Evolutionary conservation across 306 rosid species (phyloP).

Genomic region (Dalbergia cultrata): DNA sequence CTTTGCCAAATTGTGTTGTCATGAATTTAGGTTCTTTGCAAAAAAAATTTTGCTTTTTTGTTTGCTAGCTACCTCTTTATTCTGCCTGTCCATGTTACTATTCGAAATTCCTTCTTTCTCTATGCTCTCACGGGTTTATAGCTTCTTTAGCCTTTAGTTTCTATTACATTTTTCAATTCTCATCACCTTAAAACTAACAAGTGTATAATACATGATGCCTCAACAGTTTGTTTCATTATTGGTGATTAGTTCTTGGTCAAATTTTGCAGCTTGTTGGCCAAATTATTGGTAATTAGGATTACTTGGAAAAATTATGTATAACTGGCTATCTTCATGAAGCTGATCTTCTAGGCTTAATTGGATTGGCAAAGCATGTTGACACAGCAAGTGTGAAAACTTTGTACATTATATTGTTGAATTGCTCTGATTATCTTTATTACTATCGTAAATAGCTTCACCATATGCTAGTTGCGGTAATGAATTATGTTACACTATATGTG

Average conservation of each 20-base stretch:
- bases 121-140: no score
- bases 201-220: no score
- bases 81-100: no score
- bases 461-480: conserved; percentile 13
- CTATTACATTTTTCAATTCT: neutral
- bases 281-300: neutral
- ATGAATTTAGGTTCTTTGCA: conserved; percentile 38
- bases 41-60: no score
- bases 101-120: no score
- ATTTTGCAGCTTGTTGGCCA: neutral
- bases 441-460: conserved; percentile 8
- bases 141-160: neutral
- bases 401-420: neutral
- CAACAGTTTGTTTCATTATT: neutral
- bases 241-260: neutral
- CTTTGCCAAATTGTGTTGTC: neutral
- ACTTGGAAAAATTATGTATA: neutral
- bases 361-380: conserved; percentile 15
- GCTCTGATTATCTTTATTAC: conserved; percentile 10
- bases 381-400: conserved; percentile 5
- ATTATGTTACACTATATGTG: conserved; percentile 8
- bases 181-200: neutral
- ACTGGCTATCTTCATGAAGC: neutral
- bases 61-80: conserved; percentile 7
- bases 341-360: neutral